A percentile compares a stretch with the other conserved stretches of the same genome.
Evolutionary conservation across 202 grass and related monocot species (phyloP).

Genomic region (Hordeum pubiflorum): DNA sequence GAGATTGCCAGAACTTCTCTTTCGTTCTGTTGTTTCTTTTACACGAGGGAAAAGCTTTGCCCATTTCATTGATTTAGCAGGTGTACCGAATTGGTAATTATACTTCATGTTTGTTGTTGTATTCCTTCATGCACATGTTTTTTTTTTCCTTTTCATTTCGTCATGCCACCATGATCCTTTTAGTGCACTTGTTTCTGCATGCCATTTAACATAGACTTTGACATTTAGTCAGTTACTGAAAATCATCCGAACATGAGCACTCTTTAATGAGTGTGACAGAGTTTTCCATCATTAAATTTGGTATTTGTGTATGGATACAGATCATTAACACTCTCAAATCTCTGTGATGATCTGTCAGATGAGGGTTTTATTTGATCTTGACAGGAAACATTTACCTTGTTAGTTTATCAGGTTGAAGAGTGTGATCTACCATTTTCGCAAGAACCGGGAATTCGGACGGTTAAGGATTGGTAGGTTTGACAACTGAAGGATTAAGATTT

Average conservation of each 20-base stretch:
- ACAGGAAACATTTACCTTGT: conserved; percentile 28
- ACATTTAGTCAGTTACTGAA: not conserved
- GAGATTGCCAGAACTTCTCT: not conserved
- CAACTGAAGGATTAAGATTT: not conserved
- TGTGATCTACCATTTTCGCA: conserved; percentile 73
- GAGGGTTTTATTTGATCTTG: conserved; percentile 20
- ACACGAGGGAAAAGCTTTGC: not conserved
- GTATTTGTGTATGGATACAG: not conserved
- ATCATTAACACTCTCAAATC: not conserved
- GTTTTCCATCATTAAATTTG: not conserved
- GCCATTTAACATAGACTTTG: not conserved
- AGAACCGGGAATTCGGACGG: conserved; percentile 72
- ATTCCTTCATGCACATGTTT: not conserved
- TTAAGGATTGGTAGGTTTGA: conserved; percentile 67
- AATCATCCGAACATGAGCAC: not conserved
- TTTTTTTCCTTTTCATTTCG: not conserved
- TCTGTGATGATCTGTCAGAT: not conserved
- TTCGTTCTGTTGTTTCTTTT: not conserved
- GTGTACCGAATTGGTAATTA: not conserved
- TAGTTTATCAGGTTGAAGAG: conserved; percentile 66
- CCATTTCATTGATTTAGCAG: not conserved
- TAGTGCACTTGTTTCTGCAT: not conserved
- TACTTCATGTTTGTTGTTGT: not conserved
- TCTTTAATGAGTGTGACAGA: not conserved
- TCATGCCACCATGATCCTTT: not conserved